These are phyloP conservation scores for Aspergillus japonicus DNA, from an alignment of 2,329 filamentous ascomycete species.

Conservation along the genomic window DNA sequence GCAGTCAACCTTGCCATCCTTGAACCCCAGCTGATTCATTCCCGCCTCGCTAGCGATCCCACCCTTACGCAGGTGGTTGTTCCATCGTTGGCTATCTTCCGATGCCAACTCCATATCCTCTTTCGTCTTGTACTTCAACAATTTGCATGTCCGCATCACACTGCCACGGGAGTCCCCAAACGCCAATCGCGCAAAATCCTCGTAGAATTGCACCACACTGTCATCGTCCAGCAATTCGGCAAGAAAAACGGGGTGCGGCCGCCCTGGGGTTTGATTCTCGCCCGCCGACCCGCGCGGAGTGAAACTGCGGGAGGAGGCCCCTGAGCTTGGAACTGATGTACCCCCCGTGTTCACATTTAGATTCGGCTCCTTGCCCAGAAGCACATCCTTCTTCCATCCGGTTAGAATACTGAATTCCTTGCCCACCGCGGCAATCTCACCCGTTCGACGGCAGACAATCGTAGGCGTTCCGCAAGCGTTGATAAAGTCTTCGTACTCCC, in stretches of 20 bases:
- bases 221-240: conserved; percentile 93
- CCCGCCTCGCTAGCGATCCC: conserved; percentile 58
- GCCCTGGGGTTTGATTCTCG: conserved; percentile 43
- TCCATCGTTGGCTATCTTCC: conserved; percentile 49
- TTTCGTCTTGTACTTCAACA: conserved; percentile 85
- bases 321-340: conserved; percentile 34
- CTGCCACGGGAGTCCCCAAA: conserved; percentile 88
- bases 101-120: conserved; percentile 50
- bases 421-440: conserved; percentile 91
- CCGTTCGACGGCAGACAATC: conserved; percentile 85
- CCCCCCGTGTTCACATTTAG: conserved; percentile 77
- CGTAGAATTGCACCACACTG: conserved; percentile 90
- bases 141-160: conserved; percentile 77
- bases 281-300: conserved; percentile 48
- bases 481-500: conserved; percentile 92
- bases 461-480: conserved; percentile 85
- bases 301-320: conserved; percentile 47
- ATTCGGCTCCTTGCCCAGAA: conserved; percentile 84
- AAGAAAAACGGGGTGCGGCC: conserved; percentile 78
- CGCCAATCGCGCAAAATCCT: conserved; percentile 88
- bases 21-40: conserved; percentile 74
- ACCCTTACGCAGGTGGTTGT: conserved; percentile 44
- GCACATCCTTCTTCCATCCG: conserved; percentile 86
- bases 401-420: conserved; percentile 97
- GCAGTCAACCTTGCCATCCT: conserved; percentile 89